Percentiles rank a stretch among this genome's conserved stretches.
Evolutionary conservation across 495 filamentous ascomycete genomes (phyloP).

Genomic region (Rhypophila decipiens): DNA sequence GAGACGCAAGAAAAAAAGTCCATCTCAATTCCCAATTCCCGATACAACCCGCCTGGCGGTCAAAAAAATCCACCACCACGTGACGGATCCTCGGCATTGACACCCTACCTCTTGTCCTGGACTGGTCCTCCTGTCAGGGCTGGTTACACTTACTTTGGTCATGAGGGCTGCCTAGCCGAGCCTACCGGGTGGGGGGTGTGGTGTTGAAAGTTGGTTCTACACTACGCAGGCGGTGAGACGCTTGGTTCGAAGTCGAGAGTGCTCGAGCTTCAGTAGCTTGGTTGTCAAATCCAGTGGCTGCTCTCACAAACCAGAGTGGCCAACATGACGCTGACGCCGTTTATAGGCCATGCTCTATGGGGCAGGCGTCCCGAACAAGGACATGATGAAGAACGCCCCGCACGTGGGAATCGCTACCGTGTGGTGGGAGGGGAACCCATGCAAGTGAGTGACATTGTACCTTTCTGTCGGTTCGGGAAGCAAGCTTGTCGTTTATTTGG

Average conservation of each 20-base stretch:
- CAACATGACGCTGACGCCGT: slow-evolving; percentile 3
- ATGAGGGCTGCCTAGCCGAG: too few species aligned
- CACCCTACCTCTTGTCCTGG: too few species aligned
- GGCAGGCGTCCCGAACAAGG: slow-evolving; percentile 75
- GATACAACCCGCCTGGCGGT: slow-evolving; percentile 8
- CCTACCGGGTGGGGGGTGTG: too few species aligned
- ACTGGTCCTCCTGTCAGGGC: background rate
- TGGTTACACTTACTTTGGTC: too few species aligned
- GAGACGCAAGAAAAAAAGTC: too few species aligned
- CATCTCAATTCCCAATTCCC: slow-evolving; percentile 7
- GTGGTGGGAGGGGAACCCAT: slow-evolving; percentile 98
- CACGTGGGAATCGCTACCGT: slow-evolving; percentile 87
- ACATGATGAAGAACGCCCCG: slow-evolving; percentile 83
- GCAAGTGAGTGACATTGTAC: slow-evolving; percentile 42
- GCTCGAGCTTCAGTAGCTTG: too few species aligned
- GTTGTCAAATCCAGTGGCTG: too few species aligned
- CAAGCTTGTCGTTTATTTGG: background rate
- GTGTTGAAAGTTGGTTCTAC: too few species aligned
- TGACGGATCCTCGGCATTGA: background rate
- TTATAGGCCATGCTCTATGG: slow-evolving; percentile 98
- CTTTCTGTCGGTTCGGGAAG: background rate
- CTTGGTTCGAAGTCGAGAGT: background rate
- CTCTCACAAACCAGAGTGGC: too few species aligned
- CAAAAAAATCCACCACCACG: background rate
- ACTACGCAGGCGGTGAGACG: too few species aligned